Percentiles rank a stretch among this genome's conserved stretches.
phyloP scores from a whole-genome alignment of 2,329 filamentous ascomycete genomes.

The Samsoniella hepiali region DNA sequence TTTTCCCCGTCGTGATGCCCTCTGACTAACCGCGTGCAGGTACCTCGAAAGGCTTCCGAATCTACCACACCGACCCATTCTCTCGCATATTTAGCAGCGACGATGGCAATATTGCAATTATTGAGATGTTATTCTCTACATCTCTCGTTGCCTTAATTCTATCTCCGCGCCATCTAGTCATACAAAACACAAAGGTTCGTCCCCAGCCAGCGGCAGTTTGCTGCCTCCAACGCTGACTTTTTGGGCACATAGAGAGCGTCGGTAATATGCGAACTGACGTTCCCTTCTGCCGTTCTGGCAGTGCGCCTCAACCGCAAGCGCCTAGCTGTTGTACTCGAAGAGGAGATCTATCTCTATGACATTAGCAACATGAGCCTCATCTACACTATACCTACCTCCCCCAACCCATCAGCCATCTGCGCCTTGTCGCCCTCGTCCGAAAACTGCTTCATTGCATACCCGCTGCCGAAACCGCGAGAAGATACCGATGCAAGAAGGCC shows the following conservation, averaged over 20 bases:
- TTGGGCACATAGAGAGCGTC: constrained; percentile 53
- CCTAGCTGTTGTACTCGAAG: constrained; percentile 87
- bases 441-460: constrained; percentile 93
- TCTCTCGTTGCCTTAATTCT: constrained; percentile 91
- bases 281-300: constrained; percentile 91
- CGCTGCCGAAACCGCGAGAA: constrained; percentile 71
- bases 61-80: constrained; percentile 96
- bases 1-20: not conserved
- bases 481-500: constrained; percentile 59
- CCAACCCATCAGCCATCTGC: constrained; percentile 88
- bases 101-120: constrained; percentile 90
- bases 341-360: constrained; percentile 97
- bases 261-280: constrained; percentile 97
- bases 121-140: constrained; percentile 98
- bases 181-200: constrained; percentile 92
- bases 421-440: constrained; percentile 92
- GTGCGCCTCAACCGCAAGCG: constrained; percentile 93
- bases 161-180: constrained; percentile 86
- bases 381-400: constrained; percentile 88
- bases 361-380: constrained; percentile 98
- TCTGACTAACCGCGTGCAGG: constrained; percentile 46
- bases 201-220: not conserved
- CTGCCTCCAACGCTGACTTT: constrained; percentile 22
- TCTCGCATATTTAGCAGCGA: constrained; percentile 91
- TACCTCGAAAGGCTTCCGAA: constrained; percentile 89